phyloP scores from a whole-genome alignment of 225 moss, liverwort and hornwort genomes.

The Straminergon stramineum region DNA sequence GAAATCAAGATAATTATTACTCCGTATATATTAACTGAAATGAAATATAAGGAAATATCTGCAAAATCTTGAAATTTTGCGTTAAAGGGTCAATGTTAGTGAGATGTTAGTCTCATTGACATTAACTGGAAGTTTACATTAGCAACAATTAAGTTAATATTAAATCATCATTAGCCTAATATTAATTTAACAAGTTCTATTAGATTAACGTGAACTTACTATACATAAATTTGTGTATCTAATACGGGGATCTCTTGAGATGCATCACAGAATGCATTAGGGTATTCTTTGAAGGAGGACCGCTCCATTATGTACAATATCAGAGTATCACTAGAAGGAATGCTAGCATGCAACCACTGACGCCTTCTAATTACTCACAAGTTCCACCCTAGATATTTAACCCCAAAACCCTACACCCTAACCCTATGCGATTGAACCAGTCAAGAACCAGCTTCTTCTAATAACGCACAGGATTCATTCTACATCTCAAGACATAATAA shows the following conservation, averaged over 20 bases:
- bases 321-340: background rate
- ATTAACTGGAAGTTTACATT: too few relatives aligned
- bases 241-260: background rate
- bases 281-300: background rate
- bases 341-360: background rate
- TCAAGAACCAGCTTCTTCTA: background rate
- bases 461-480: background rate
- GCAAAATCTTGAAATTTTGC: background rate
- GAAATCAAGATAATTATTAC: background rate
- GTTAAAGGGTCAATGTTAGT: background rate
- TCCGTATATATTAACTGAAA: background rate
- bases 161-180: background rate
- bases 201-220: background rate
- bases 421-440: background rate
- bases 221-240: background rate
- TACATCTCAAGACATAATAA: background rate
- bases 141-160: background rate
- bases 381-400: background rate
- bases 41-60: too few relatives aligned
- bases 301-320: background rate
- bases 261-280: background rate
- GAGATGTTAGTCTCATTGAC: background rate
- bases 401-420: background rate
- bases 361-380: background rate
- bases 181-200: background rate